Base-by-base conservation (phyloP, 2,329 filamentous ascomycete species). In the Dryadomyces sulphureus region DNA sequence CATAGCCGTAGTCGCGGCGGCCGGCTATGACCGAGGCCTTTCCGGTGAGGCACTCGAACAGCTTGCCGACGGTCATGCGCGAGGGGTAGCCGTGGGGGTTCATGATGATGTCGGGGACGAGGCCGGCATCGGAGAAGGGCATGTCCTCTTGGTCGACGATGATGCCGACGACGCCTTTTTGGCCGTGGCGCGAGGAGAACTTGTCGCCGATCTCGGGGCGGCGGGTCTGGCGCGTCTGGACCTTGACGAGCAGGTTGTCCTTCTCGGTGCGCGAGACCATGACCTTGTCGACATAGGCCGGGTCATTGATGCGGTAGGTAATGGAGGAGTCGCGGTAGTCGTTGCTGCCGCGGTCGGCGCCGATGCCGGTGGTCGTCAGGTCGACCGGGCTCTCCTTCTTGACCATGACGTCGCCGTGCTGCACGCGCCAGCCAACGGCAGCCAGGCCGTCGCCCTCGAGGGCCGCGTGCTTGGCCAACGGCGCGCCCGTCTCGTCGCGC, bases 21-120 rank as follows among this genome's bases (percentile, higher is more conserved):
- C 92, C 92, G 49, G 81, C 76, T 4, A 98, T 64, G 2, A 98
- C 80, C 12, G 89, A 87, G 0, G 92, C 92, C 64, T 98, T 98
- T 53, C 92, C 92, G 0, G 89, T 87, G 16, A 98, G 72, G 39
- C 94, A 84, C 61, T 98, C 92, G 43, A 98, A 77, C 70, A 98
- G 84, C 65, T 98, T 98, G 27, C 92, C 92, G 51, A 98, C 92
- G 45, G 92, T 98, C 92, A 98, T 98, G 63, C 92, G 92, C 27
- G 90, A 96, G 1, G 92, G 92, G 73, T 98, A 98, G 79, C 92
- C 92, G 66, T 98, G 92, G 0, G 93, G 92, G 69, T 98, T 98
- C 92, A 98, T 98, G 76, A 98, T 98, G 54, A 98, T 95, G 63
- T 98, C 92, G 0, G 92, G 92, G n/a, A 80, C 82, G 54, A 98